Percentiles rank a stretch among this genome's conserved stretches.
These are phyloP conservation scores for Scorias spongiosa DNA, from an alignment of 2,329 filamentous ascomycete species.

Conservation along the genomic window DNA sequence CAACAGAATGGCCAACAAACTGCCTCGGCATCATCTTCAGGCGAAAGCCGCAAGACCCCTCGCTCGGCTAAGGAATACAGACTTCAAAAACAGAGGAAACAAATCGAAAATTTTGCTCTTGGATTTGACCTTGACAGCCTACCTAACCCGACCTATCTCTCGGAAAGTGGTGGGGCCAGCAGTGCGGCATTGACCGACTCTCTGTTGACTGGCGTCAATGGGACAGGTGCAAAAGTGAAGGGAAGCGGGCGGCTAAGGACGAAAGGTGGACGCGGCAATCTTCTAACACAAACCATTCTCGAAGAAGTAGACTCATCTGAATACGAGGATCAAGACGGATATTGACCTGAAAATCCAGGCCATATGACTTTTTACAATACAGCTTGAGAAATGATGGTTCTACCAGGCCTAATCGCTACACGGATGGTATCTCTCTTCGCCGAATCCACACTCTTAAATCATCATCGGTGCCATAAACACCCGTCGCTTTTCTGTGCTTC, in stretches of 20 bases:
- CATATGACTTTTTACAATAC: too few relatives aligned
- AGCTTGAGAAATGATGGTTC: too few relatives aligned
- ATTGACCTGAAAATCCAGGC: too few relatives aligned
- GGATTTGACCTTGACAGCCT: neutral
- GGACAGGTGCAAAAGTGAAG: neutral
- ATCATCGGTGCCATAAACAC: constrained; percentile 34
- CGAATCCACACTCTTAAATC: constrained; percentile 41
- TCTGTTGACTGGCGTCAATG: neutral
- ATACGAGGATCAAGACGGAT: neutral
- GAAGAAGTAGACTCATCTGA: neutral
- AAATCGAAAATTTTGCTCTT: neutral
- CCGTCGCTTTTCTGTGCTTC: constrained; percentile 30
- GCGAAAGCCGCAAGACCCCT: neutral
- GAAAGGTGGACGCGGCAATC: neutral
- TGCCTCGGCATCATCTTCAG: neutral
- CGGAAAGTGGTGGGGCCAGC: neutral
- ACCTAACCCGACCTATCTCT: neutral
- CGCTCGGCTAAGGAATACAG: neutral
- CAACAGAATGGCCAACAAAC: neutral
- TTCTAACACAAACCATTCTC: neutral
- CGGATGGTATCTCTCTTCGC: constrained; percentile 6
- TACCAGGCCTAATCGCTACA: neutral
- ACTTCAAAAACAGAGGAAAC: neutral
- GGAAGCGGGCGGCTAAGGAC: neutral
- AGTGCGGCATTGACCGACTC: neutral